phyloP scores from a whole-genome alignment of 805 yeast genomes.

The Yamadazyma sp. region DNA sequence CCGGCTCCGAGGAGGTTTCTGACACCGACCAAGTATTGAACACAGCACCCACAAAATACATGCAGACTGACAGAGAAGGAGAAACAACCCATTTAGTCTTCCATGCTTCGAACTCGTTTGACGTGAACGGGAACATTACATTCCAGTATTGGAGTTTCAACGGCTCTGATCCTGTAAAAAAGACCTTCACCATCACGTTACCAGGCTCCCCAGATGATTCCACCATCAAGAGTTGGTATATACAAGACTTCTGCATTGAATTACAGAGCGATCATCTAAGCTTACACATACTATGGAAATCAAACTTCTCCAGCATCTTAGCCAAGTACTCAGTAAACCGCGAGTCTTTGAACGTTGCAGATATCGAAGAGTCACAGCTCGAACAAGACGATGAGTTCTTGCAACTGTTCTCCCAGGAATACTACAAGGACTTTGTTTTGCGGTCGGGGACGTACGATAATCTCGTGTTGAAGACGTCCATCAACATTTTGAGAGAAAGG shows the following conservation, averaged over 20 bases:
- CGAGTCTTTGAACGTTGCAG: conserved; percentile 4
- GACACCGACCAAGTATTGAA: conserved; percentile 24
- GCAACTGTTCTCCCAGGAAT: conserved; percentile 32
- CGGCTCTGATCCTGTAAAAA: neutral
- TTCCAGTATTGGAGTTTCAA: conserved; percentile 8
- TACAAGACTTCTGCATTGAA: conserved; percentile 36
- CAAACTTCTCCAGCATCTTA: conserved; percentile 55
- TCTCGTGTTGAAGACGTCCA: conserved; percentile 50
- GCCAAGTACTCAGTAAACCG: conserved; percentile 23
- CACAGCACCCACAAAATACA: conserved; percentile 30
- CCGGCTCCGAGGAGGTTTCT: neutral
- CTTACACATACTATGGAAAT: conserved; percentile 54
- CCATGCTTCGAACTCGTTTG: conserved; percentile 19
- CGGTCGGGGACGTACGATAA: conserved; percentile 50
- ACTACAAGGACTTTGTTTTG: conserved; percentile 47
- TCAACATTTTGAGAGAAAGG: conserved; percentile 50
- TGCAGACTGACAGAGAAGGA: conserved; percentile 12
- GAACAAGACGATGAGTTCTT: conserved; percentile 20
- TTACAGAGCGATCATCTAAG: conserved; percentile 1
- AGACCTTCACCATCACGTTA: conserved; percentile 12
- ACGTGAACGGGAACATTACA: conserved; percentile 15
- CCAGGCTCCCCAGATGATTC: conserved; percentile 6
- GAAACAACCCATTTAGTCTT: conserved; percentile 2
- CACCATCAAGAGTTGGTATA: conserved; percentile 43
- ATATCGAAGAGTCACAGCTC: conserved; percentile 2